Percentiles rank a stretch among this genome's conserved stretches.
These are phyloP conservation scores for Pseudogymnoascus sp. DNA, from an alignment of 2,329 filamentous ascomycete species.

Conservation along the genomic window DNA sequence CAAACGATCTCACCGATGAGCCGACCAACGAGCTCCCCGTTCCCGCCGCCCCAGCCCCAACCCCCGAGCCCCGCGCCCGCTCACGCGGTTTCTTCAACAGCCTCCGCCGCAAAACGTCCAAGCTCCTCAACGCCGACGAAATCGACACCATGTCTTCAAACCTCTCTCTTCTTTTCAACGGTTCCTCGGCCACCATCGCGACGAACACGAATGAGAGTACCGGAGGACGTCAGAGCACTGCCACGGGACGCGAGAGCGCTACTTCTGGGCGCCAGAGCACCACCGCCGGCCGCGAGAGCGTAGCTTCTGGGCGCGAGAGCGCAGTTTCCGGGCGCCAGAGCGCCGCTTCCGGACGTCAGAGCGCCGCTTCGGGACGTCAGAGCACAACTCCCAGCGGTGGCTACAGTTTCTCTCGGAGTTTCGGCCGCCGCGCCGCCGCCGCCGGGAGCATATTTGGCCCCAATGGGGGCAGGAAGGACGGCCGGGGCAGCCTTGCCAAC, in stretches of 20 bases:
- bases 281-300: too few species aligned
- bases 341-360: too few species aligned
- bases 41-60: neutral
- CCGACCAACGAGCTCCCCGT: neutral
- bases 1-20: neutral
- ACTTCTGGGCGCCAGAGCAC: too few species aligned
- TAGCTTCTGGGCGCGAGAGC: too few species aligned
- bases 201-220: neutral
- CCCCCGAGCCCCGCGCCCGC: neutral
- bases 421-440: neutral
- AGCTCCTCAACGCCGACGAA: neutral
- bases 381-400: too few species aligned
- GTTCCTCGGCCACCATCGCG: neutral
- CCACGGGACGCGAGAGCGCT: too few species aligned
- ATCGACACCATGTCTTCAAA: neutral
- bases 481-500: neutral
- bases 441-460: neutral
- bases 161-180: neutral
- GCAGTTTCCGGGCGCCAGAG: too few species aligned
- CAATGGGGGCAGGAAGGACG: neutral
- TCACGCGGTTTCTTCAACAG: neutral
- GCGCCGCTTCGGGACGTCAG: too few species aligned
- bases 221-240: too few species aligned
- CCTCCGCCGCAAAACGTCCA: neutral
- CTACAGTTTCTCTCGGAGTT: too few species aligned